Conservation (phyloP, 306 rosid genomes). For the Dicorynia guianensis region DNA sequence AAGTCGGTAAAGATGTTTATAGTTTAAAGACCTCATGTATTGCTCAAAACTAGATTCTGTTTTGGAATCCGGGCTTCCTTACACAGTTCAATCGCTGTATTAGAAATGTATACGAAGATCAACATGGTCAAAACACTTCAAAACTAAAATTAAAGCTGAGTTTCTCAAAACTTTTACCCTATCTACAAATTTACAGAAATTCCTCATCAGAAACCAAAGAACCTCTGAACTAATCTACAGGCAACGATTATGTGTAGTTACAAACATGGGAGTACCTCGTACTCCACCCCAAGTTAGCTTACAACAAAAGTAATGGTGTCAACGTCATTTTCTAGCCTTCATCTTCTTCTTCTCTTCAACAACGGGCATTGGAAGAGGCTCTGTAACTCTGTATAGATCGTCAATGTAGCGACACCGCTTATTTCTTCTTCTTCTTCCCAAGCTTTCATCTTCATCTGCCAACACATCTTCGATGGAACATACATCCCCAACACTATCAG, state of each 20-base stretch:
- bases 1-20: no score
- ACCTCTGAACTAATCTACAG: not conserved
- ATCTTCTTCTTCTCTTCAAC: not conserved
- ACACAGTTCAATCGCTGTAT: not conserved
- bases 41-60: not conserved
- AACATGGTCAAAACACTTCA: not conserved
- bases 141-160: not conserved
- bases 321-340: not conserved
- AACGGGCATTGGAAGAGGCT: not conserved
- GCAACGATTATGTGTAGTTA: not conserved
- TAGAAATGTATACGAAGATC: not conserved
- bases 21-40: not conserved
- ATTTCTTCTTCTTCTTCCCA: slow-evolving; percentile 22
- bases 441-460: slow-evolving; percentile 36
- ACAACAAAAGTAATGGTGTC: slow-evolving; percentile 28
- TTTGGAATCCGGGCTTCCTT: not conserved
- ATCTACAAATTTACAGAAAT: slow-evolving; percentile 15
- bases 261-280: not conserved
- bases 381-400: slow-evolving; percentile 32
- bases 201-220: not conserved
- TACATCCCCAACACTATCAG: not conserved
- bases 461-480: slow-evolving; percentile 14
- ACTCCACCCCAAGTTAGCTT: not conserved
- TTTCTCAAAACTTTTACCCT: not conserved
- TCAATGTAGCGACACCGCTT: slow-evolving; percentile 36